Evolutionary conservation across 306 rosid species (phyloP).

Genomic region (Begonia peltatifolia): DNA sequence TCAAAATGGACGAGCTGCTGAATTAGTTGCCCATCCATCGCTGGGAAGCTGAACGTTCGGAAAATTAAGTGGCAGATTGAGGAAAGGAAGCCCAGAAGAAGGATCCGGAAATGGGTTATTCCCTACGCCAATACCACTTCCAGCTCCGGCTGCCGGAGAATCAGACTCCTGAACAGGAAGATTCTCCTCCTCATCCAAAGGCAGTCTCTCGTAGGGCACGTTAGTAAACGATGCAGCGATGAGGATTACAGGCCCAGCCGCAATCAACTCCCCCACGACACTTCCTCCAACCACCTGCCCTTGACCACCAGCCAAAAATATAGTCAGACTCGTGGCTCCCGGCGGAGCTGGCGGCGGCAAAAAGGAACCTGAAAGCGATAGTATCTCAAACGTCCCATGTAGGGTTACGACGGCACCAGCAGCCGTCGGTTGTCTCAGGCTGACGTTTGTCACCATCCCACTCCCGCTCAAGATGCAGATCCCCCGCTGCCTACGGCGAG

Average conservation of each 20-base stretch:
- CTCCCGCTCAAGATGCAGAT: constrained; percentile 13
- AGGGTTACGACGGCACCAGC: constrained; percentile 8
- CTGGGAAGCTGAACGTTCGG: constrained; percentile 11
- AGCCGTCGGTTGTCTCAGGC: constrained; percentile 7
- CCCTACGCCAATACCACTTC: not conserved
- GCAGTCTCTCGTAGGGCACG: constrained; percentile 14
- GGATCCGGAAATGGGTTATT: constrained; percentile 7
- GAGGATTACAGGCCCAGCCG: constrained; percentile 9
- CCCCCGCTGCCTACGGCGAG: constrained; percentile 13
- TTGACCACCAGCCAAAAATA: constrained; percentile 11
- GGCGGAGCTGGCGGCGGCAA: constrained; percentile 12
- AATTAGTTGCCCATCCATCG: not conserved
- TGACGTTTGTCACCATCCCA: constrained; percentile 8
- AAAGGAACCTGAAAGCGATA: constrained; percentile 11
- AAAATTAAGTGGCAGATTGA: constrained; percentile 10
- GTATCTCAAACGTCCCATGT: constrained; percentile 17
- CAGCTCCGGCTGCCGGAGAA: not conserved
- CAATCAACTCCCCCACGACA: constrained; percentile 9
- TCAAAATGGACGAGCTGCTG: not conserved
- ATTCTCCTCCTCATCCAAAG: constrained; percentile 12
- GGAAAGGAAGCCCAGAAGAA: constrained; percentile 9
- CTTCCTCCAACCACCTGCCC: constrained; percentile 14
- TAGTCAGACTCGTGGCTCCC: constrained; percentile 9
- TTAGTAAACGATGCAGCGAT: constrained; percentile 13
- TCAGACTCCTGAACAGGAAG: not conserved